Evolutionary conservation across 179 eudicot genomes (phyloP).

Genomic region (Beta corolliflora): DNA sequence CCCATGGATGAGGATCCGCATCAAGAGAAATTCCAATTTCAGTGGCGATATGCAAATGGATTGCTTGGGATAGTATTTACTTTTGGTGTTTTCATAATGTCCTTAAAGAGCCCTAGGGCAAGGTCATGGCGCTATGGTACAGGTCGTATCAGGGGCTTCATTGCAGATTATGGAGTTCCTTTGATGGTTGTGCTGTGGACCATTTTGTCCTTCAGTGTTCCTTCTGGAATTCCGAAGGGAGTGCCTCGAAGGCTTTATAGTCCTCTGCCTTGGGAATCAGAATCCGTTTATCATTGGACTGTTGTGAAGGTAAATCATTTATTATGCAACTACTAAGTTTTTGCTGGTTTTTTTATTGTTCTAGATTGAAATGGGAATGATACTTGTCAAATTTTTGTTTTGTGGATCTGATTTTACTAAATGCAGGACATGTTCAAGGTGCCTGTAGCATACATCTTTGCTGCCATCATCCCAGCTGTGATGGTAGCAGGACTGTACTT

Average conservation of each 20-base stretch:
- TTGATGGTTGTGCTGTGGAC: conserved; percentile 64
- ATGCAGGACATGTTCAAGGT: conserved; percentile 60
- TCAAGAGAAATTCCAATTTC: conserved; percentile 41
- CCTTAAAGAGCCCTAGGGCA: conserved; percentile 58
- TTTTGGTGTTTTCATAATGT: conserved; percentile 47
- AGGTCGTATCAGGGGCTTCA: conserved; percentile 47
- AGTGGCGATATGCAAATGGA: conserved; percentile 59
- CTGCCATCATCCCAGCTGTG: conserved; percentile 60
- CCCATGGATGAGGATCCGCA: conserved; percentile 38
- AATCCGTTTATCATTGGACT: conserved; percentile 54
- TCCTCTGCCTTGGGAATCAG: conserved; percentile 64
- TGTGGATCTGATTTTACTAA: neutral
- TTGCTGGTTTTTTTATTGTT: neutral
- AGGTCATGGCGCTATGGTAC: conserved; percentile 65
- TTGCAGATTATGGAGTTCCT: conserved; percentile 73
- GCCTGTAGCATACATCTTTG: conserved; percentile 51
- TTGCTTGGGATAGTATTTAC: conserved; percentile 49
- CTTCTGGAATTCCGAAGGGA: conserved; percentile 48
- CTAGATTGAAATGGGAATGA: neutral
- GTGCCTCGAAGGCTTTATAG: conserved; percentile 64
- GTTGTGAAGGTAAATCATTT: conserved; percentile 45
- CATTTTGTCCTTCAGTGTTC: conserved; percentile 46
- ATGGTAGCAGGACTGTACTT: conserved; percentile 70
- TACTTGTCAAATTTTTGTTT: neutral
- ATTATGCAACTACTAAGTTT: neutral